Percentiles rank a stretch among this genome's conserved stretches.
Evolutionary conservation across 2,329 filamentous ascomycete genomes (phyloP).

Genomic region (Aspergillus floridensis): DNA sequence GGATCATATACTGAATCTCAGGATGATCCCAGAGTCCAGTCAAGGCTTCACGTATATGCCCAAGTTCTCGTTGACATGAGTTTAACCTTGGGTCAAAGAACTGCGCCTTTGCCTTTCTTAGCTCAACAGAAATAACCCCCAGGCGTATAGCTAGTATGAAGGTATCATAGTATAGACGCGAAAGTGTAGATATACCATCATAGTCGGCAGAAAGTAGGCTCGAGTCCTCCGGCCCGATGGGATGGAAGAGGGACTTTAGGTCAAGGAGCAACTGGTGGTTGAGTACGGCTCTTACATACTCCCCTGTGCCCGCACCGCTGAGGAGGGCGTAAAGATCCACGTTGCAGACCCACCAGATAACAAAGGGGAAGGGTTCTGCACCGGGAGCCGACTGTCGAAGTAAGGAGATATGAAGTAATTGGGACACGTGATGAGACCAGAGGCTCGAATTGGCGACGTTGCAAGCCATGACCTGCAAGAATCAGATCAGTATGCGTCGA

Average conservation of each 20-base stretch:
- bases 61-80: slow-evolving; percentile 33
- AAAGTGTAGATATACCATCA: slow-evolving; percentile 39
- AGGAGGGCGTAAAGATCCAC: slow-evolving; percentile 58
- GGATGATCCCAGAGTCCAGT: slow-evolving; percentile 39
- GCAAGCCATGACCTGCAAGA: slow-evolving; percentile 44
- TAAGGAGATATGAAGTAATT: slow-evolving; percentile 50
- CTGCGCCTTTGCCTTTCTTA: slow-evolving; percentile 37
- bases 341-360: slow-evolving; percentile 54
- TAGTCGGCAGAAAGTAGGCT: slow-evolving; percentile 38
- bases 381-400: slow-evolving; percentile 48
- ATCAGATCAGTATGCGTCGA: slow-evolving; percentile 13
- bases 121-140: slow-evolving; percentile 42
- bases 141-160: slow-evolving; percentile 46
- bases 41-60: slow-evolving; percentile 38
- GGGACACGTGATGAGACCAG: slow-evolving; percentile 56
- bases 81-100: slow-evolving; percentile 22
- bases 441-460: slow-evolving; percentile 49
- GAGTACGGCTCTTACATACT: slow-evolving; percentile 50
- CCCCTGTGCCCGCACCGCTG: slow-evolving; percentile 51
- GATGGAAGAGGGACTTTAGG: slow-evolving; percentile 37
- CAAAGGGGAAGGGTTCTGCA: slow-evolving; percentile 49
- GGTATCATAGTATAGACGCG: slow-evolving; percentile 48
- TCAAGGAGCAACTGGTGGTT: slow-evolving; percentile 49
- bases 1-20: slow-evolving; percentile 34
- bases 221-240: slow-evolving; percentile 33